These are phyloP conservation scores for Aciculosporium take DNA, from an alignment of 2,329 filamentous ascomycete genomes.

Conservation along the genomic window DNA sequence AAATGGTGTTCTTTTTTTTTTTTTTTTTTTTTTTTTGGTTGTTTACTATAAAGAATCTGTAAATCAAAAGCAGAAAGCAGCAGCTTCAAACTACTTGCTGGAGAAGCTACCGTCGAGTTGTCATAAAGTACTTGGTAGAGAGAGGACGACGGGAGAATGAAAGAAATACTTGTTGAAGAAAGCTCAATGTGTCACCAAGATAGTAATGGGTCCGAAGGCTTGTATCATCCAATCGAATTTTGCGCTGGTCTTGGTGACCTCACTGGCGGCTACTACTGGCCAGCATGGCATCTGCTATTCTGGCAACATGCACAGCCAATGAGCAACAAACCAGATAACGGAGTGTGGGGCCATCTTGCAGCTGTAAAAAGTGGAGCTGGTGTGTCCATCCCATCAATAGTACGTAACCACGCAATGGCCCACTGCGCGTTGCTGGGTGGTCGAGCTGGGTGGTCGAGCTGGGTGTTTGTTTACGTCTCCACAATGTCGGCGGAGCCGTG, in stretches of 20 bases:
- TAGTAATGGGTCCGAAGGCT: not conserved
- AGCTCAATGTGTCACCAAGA: not conserved
- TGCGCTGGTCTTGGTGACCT: not conserved
- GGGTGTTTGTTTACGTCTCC: constrained; percentile 13
- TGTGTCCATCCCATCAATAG: not conserved
- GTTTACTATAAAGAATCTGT: too few species aligned
- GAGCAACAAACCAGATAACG: not conserved
- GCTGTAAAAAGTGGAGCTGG: not conserved
- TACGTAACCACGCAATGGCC: constrained; percentile 1
- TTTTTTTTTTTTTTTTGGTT: too few species aligned
- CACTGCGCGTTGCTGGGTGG: constrained; percentile 11
- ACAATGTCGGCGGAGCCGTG: constrained; percentile 4
- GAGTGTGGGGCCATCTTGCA: too few species aligned
- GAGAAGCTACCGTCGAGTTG: not conserved
- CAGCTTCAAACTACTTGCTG: not conserved
- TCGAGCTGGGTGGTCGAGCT: constrained; percentile 6
- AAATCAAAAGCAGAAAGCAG: not conserved
- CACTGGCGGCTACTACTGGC: not conserved
- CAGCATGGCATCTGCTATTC: too few species aligned
- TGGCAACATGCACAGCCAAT: too few species aligned
- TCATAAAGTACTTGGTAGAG: not conserved
- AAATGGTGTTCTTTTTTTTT: not conserved
- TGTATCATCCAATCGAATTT: not conserved
- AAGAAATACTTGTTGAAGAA: not conserved
- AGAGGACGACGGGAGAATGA: not conserved